Evolutionary conservation across 106 monocot species (phyloP).

Genomic region (Dioscorea zingiberensis): DNA sequence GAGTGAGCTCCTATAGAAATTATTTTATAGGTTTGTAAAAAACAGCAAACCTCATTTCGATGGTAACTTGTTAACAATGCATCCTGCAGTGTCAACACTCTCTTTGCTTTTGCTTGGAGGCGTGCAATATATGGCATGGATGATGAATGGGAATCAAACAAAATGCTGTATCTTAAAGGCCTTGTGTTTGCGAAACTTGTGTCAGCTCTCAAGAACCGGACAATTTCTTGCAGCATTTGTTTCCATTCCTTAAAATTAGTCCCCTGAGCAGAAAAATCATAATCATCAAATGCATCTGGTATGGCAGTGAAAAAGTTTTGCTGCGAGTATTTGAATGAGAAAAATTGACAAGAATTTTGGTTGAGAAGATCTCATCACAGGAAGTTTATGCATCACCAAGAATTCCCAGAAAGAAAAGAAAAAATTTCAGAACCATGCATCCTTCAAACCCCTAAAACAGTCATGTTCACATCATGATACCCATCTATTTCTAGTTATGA

Average conservation of each 20-base stretch:
- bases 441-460: no score
- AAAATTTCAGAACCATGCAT: no score
- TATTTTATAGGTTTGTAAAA: neutral
- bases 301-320: no score
- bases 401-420: no score
- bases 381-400: no score
- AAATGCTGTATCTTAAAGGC: constrained; percentile 67
- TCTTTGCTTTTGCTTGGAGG: constrained; percentile 50
- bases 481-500: no score
- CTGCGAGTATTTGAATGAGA: no score
- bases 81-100: constrained; percentile 63
- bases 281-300: neutral
- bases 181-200: constrained; percentile 34
- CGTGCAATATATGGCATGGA: constrained; percentile 61
- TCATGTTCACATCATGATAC: no score
- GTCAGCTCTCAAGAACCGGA: constrained; percentile 71
- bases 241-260: constrained; percentile 97
- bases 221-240: constrained; percentile 73
- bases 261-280: constrained; percentile 30
- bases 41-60: constrained; percentile 65
- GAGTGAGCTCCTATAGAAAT: no score
- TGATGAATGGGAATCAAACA: constrained; percentile 71
- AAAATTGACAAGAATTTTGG: no score
- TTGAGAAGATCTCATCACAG: no score
- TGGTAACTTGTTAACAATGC: constrained; percentile 80